Base-by-base conservation (phyloP, 352 stramenopile species). In the Pythium utonaiense region DNA sequence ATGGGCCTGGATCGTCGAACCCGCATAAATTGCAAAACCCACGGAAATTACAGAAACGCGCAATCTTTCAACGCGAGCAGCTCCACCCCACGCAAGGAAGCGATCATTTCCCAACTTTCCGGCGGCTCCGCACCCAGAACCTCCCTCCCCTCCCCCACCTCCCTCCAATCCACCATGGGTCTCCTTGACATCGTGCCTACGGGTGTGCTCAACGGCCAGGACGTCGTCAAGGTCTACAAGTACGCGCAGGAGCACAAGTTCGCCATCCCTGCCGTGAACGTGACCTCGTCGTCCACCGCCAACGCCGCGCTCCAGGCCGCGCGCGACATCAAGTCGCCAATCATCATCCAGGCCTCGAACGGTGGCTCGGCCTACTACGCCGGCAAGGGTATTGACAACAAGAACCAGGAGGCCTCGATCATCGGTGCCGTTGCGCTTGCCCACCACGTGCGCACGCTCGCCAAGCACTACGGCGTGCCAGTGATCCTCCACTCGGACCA, bases 331-430 rank as follows among this genome's bases (percentile, higher is more conserved):
- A 96, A 98, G 70, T 95, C 84, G 54, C 96, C 96, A 57, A 98
- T 99, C 72, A 98, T 99, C 78, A 96, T 99, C 57, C 97, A 98
- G 73, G 97, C 98, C 67, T 98, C 95, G 59, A 99, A 99, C 83
- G 97, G 97, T 73, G 97, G 96, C 70, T 93, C 89, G 71, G 91
- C 96, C 47, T 99, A 98, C 83, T 98, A 97, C 67, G 93, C 93
- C 55, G 97, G 97, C 77, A 99, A 99, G 90, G 88, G 89, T 66
- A 86, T 98, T 36, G 83, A 96, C 76, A 98, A 99, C 84, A 95
- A 89, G 75, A 90, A 96, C 70, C 94, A 98, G 75, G 69, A 86
- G 38, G 91, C 68, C 12, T 92, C 84, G 51, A 62, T 88, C 45
- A 69, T 93, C 62, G 71, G 57, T 51, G 41, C 80, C 45, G 85